phyloP scores from a whole-genome alignment of 2,329 filamentous ascomycete genomes.

The Stemphylium beticola region DNA sequence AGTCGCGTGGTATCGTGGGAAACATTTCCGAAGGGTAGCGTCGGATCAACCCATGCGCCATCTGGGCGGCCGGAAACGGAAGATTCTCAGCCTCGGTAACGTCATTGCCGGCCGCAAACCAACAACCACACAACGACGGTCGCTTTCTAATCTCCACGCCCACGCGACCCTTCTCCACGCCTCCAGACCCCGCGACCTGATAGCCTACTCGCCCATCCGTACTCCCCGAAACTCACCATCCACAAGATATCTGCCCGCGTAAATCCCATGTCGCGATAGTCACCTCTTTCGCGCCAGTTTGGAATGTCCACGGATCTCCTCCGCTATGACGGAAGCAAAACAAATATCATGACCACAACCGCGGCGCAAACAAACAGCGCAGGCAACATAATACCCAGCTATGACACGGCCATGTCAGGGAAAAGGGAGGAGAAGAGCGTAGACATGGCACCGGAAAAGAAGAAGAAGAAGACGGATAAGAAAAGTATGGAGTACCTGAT shows the following conservation, averaged over 20 bases:
- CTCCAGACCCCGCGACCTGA: not conserved
- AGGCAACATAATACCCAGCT: constrained; percentile 49
- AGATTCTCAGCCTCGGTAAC: constrained; percentile 18
- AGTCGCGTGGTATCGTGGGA: constrained; percentile 4
- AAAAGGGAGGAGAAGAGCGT: constrained; percentile 13
- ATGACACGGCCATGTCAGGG: constrained; percentile 58
- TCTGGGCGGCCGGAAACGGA: constrained; percentile 9
- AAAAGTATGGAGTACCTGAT: constrained; percentile 83
- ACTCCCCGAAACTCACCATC: not conserved
- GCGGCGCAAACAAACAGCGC: constrained; percentile 30
- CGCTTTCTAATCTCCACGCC: constrained; percentile 15
- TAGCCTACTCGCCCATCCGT: not conserved
- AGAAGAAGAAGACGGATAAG: constrained; percentile 63
- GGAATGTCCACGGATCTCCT: constrained; percentile 49
- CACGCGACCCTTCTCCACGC: constrained; percentile 1
- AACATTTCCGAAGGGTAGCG: constrained; percentile 16
- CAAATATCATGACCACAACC: constrained; percentile 43
- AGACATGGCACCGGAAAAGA: constrained; percentile 6
- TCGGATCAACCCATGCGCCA: constrained; percentile 4
- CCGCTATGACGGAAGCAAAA: constrained; percentile 45
- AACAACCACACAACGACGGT: constrained; percentile 11
- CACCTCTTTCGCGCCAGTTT: constrained; percentile 17
- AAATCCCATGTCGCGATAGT: constrained; percentile 31
- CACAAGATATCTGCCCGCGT: not conserved
- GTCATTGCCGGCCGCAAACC: constrained; percentile 12